Evolutionary conservation across 1,284 basidiomycete species (phyloP).

Genomic region (Papiliotrema nemorosa): DNA sequence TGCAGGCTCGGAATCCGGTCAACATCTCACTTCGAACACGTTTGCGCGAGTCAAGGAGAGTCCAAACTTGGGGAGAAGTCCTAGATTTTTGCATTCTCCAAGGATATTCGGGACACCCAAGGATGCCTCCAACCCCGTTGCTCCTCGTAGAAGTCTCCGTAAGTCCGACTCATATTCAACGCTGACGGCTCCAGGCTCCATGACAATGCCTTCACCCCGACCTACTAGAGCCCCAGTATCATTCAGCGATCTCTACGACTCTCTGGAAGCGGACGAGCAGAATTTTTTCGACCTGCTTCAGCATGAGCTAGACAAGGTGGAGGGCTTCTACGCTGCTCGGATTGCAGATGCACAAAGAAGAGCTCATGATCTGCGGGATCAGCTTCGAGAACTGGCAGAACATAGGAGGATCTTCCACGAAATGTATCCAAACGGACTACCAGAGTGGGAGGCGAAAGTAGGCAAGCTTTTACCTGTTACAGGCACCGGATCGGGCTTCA

Average conservation of each 20-base stretch:
- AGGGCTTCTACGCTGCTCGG: slow-evolving; percentile 71
- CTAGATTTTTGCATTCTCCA: neutral
- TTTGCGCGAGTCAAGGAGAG: slow-evolving; percentile 1
- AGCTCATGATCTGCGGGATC: slow-evolving; percentile 60
- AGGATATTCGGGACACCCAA: slow-evolving; percentile 2
- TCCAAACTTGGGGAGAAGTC: slow-evolving; percentile 5
- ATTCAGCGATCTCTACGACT: slow-evolving; percentile 42
- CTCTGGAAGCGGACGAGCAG: slow-evolving; percentile 55
- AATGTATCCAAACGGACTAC: slow-evolving; percentile 35
- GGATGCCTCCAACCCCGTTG: slow-evolving; percentile 1
- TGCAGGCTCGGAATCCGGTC: slow-evolving; percentile 5
- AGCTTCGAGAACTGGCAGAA: slow-evolving; percentile 68
- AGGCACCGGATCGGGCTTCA: slow-evolving; percentile 4
- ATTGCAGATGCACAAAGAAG: slow-evolving; percentile 64
- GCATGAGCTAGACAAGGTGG: slow-evolving; percentile 72
- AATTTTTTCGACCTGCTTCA: slow-evolving; percentile 74
- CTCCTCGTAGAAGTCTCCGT: slow-evolving; percentile 11
- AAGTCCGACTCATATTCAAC: neutral
- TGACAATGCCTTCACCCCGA: slow-evolving; percentile 32
- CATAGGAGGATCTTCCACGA: slow-evolving; percentile 69
- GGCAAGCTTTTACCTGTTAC: slow-evolving; percentile 24
- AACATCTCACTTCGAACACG: neutral
- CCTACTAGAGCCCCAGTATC: slow-evolving; percentile 18
- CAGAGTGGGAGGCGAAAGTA: slow-evolving; percentile 43
- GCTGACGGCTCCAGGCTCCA: slow-evolving; percentile 22